Evolutionary conservation across 78 protist species (phyloP).

Genomic region (Reticulomyxa filosa): DNA sequence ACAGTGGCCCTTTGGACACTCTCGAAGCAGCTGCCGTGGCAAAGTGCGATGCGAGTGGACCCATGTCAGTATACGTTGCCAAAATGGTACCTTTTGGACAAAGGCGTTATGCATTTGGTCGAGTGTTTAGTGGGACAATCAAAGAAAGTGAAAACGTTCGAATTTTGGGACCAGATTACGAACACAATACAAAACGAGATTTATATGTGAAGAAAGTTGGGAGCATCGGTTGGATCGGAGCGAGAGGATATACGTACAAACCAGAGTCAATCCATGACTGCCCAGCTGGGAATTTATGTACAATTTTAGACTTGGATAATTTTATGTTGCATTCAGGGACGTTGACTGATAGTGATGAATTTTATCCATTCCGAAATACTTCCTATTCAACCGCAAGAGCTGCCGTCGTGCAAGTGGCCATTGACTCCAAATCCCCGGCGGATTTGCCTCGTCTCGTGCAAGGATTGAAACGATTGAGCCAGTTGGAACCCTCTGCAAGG

Average conservation of each 20-base stretch:
- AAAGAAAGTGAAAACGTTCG: conserved; percentile 79
- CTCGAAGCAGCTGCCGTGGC: neutral
- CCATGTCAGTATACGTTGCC: conserved; percentile 89
- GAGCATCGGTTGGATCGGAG: conserved; percentile 25
- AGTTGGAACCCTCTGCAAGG: conserved; percentile 76
- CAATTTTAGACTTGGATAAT: conserved; percentile 90
- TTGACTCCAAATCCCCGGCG: conserved; percentile 84
- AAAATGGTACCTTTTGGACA: conserved; percentile 88
- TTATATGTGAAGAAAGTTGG: neutral
- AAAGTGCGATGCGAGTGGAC: conserved; percentile 47
- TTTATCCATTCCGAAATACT: conserved; percentile 11
- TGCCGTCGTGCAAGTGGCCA: conserved; percentile 98
- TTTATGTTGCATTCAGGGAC: conserved; percentile 92
- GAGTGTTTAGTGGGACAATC: conserved; percentile 92
- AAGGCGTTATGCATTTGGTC: conserved; percentile 74
- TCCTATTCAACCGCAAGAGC: conserved; percentile 94
- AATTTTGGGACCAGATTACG: conserved; percentile 87
- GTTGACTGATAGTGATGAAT: conserved; percentile 72
- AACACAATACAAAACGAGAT: conserved; percentile 18
- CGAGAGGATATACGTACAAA: no score
- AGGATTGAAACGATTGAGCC: conserved; percentile 83
- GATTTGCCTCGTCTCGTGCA: conserved; percentile 94
- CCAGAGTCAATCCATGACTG: no score
- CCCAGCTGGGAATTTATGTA: conserved; percentile 92
- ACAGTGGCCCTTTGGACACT: conserved; percentile 87